These are phyloP conservation scores for Acanthamoeba lenticulata DNA, from an alignment of 208 protist genomes.

Conservation along the genomic window DNA sequence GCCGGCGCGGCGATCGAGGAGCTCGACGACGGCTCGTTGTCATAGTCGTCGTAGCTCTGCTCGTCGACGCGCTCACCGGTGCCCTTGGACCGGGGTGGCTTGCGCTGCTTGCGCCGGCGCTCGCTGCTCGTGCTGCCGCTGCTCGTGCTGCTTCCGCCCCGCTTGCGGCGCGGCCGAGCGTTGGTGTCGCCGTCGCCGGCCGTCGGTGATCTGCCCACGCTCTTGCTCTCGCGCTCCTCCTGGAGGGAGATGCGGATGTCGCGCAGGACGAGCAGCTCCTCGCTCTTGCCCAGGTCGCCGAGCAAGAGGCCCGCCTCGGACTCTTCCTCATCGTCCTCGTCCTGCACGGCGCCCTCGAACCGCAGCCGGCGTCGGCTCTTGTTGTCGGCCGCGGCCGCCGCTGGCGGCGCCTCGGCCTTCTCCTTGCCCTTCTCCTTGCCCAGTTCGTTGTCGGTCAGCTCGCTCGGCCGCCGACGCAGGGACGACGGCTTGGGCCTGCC, in stretches of 20 bases:
- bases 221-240: slow-evolving; percentile 7
- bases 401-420: background rate
- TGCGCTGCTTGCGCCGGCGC: background rate
- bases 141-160: background rate
- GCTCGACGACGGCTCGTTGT: too few species aligned
- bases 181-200: background rate
- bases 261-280: slow-evolving; percentile 39
- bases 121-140: too few species aligned
- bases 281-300: background rate
- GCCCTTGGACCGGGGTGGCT: too few species aligned
- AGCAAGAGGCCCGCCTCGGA: background rate
- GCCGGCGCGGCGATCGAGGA: background rate
- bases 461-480: background rate
- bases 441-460: background rate
- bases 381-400: background rate
- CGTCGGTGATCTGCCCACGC: too few species aligned
- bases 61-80: background rate
- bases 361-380: background rate
- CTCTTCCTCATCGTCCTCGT: background rate
- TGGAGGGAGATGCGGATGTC: slow-evolving; percentile 28
- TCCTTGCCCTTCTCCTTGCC: slow-evolving; percentile 10
- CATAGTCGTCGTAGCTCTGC: background rate
- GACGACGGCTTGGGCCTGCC: background rate
- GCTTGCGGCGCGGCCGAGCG: background rate
- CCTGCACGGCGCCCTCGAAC: background rate